Conservation (phyloP, 345 rosid genomes). For the Clausena lansium region DNA sequence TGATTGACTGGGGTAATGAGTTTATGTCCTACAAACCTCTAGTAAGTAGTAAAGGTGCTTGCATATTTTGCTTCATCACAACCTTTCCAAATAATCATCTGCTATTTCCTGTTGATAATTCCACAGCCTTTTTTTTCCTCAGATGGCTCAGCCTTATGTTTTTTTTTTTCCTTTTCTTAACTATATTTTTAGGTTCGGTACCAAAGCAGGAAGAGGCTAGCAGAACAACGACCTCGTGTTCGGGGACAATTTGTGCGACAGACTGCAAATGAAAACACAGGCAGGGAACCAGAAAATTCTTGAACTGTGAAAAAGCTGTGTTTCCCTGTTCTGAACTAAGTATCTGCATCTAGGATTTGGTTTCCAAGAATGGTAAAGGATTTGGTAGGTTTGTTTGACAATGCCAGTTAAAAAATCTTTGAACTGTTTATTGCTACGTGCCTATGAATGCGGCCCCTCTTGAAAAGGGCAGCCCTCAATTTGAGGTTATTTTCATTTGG, state of each 20-base stretch:
- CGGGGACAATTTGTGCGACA: slow-evolving; percentile 35
- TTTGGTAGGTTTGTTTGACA: background rate
- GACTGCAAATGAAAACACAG: slow-evolving; percentile 19
- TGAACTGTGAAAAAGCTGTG: background rate
- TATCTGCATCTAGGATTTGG: background rate
- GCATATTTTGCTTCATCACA: background rate
- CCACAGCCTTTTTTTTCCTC: background rate
- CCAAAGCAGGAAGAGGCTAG: slow-evolving; percentile 35
- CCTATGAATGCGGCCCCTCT: background rate
- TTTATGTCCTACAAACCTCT: background rate
- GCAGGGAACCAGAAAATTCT: slow-evolving; percentile 21
- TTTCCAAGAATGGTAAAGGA: background rate
- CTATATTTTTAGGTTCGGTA: slow-evolving; percentile 23
- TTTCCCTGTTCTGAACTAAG: background rate
- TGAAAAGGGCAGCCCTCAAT: background rate
- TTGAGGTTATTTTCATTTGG: background rate
- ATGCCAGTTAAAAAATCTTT: background rate
- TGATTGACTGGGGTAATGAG: background rate
- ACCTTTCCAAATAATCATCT: background rate
- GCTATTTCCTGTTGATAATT: background rate
- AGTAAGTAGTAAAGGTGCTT: background rate
- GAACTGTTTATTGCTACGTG: background rate
- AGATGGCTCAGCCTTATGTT: background rate
- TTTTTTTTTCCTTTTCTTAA: background rate
- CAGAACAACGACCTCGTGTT: slow-evolving; percentile 33